Percentiles rank a stretch among this genome's conserved stretches.
Conservation (phyloP, 257 asterid species). For the Solanum chilense region DNA sequence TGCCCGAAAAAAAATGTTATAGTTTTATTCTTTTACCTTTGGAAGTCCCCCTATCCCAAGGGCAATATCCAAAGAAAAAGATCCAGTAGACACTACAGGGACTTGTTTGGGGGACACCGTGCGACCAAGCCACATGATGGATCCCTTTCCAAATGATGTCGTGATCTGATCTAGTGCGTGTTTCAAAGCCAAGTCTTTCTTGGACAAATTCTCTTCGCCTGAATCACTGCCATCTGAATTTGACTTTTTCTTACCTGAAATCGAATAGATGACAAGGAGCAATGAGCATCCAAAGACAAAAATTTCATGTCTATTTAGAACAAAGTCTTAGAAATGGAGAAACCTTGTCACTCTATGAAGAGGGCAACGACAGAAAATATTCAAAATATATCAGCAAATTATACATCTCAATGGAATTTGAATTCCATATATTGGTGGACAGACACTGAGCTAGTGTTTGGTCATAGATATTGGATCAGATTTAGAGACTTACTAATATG, state of each 20-base stretch:
- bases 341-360: neutral
- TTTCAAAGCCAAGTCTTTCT: slow-evolving; percentile 86
- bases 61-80: slow-evolving; percentile 75
- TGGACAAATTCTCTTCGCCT: slow-evolving; percentile 82
- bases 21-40: slow-evolving; percentile 31
- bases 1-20: neutral
- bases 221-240: slow-evolving; percentile 67
- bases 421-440: neutral
- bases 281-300: neutral
- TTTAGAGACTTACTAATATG: neutral
- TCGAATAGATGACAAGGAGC: neutral
- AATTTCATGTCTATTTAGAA: neutral
- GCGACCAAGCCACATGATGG: slow-evolving; percentile 98
- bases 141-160: slow-evolving; percentile 77
- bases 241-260: slow-evolving; percentile 56
- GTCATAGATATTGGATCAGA: neutral
- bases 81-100: slow-evolving; percentile 89
- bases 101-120: slow-evolving; percentile 37
- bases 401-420: neutral
- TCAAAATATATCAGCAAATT: neutral
- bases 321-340: neutral
- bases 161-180: slow-evolving; percentile 84
- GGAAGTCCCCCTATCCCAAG: slow-evolving; percentile 94
- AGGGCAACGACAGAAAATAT: neutral
- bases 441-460: neutral